Percentiles rank a stretch among this genome's conserved stretches.
Conservation (phyloP, 1,284 basidiomycete genomes). For the Leccinum insolens region DNA sequence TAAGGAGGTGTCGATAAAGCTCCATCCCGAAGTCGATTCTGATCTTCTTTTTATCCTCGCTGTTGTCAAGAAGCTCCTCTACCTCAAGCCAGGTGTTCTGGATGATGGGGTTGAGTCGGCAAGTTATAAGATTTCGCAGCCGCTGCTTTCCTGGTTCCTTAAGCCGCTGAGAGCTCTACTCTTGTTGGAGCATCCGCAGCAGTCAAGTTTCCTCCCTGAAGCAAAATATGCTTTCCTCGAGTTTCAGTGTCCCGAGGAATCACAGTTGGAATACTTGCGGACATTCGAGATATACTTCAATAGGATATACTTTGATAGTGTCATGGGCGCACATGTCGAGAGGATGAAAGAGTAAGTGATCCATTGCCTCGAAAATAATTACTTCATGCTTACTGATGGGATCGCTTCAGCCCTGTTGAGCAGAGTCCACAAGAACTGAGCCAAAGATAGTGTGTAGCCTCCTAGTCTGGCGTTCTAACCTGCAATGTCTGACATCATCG, state of each 20-base stretch:
- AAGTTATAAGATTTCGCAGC: too few species aligned
- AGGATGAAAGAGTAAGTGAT: neutral
- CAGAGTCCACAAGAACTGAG: neutral
- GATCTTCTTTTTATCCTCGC: too few species aligned
- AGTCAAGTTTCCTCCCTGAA: neutral
- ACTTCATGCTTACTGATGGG: neutral
- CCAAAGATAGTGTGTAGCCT: neutral
- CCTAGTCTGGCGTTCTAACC: neutral
- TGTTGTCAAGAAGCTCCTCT: too few species aligned
- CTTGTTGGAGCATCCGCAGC: accelerated
- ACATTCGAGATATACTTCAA: constrained; percentile 47
- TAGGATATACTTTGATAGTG: constrained; percentile 39
- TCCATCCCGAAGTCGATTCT: too few species aligned
- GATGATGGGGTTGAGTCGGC: too few species aligned
- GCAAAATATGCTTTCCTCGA: constrained; percentile 5
- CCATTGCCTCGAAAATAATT: neutral
- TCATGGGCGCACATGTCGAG: neutral
- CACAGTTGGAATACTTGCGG: constrained; percentile 10
- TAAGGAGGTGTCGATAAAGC: too few species aligned
- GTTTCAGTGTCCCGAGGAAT: neutral
- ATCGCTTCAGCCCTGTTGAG: neutral
- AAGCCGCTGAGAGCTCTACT: too few species aligned
- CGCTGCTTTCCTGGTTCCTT: too few species aligned
- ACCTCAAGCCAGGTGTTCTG: too few species aligned
- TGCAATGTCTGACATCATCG: neutral